Evolutionary conservation across 2,329 filamentous ascomycete species (phyloP).

Genomic region (Fusarium oligoseptatum): DNA sequence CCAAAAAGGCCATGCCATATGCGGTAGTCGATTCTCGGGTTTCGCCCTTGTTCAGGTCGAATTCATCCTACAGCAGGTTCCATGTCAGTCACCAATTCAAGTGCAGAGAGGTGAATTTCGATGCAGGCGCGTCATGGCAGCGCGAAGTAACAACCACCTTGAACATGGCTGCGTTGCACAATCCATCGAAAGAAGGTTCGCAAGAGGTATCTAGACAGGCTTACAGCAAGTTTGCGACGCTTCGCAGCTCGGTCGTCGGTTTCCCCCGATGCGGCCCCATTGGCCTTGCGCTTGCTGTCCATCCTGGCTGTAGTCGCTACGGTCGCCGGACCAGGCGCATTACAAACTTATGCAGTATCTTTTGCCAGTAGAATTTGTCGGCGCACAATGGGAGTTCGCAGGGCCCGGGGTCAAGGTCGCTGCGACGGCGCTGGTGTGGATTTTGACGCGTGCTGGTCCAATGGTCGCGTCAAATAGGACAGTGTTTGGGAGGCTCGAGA

Average conservation of each 20-base stretch:
- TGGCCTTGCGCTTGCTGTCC: constrained; percentile 71
- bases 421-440: constrained; percentile 43
- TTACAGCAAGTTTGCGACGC: constrained; percentile 66
- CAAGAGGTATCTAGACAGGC: constrained; percentile 51
- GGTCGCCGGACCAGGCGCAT: constrained; percentile 48
- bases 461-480: constrained; percentile 45
- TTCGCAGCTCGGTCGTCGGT: constrained; percentile 67
- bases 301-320: constrained; percentile 53
- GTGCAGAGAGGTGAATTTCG: background rate
- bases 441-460: constrained; percentile 48
- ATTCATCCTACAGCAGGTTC: constrained; percentile 51
- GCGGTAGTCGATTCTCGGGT: constrained; percentile 77
- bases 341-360: constrained; percentile 30
- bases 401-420: constrained; percentile 27
- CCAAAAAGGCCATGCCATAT: constrained; percentile 79
- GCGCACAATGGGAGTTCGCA: constrained; percentile 48
- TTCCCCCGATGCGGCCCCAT: constrained; percentile 60
- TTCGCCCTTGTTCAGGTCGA: constrained; percentile 69
- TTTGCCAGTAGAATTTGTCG: constrained; percentile 26
- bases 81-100: constrained; percentile 22
- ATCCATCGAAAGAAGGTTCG: constrained; percentile 10
- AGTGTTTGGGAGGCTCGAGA: constrained; percentile 7
- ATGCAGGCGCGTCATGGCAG: background rate
- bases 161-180: background rate
- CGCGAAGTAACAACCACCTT: background rate